These are phyloP conservation scores for Scheffersomyces parashehatae DNA, from an alignment of 1,139 yeast genomes.

Conservation along the genomic window DNA sequence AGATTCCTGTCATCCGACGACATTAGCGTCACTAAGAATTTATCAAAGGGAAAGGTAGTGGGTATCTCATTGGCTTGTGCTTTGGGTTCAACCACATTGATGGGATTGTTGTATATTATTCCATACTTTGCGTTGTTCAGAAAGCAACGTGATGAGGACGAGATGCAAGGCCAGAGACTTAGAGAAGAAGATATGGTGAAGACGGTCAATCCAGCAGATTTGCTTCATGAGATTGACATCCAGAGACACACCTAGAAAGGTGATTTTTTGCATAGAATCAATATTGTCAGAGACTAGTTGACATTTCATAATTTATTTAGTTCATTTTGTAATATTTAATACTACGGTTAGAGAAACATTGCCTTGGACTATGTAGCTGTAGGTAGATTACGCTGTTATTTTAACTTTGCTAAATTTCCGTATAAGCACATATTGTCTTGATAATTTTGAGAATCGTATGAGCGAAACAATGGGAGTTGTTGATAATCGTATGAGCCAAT, in stretches of 20 bases:
- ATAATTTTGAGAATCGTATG: too few species aligned
- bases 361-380: too few species aligned
- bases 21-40: constrained; percentile 19
- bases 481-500: too few species aligned
- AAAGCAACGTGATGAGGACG: constrained; percentile 36
- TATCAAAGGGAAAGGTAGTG: constrained; percentile 72
- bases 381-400: too few species aligned
- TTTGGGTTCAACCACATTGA: constrained; percentile 69
- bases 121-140: constrained; percentile 52
- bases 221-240: constrained; percentile 60
- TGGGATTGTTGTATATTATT: constrained; percentile 64
- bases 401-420: too few species aligned
- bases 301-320: background rate
- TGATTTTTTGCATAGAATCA: constrained; percentile 1
- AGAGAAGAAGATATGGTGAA: constrained; percentile 69
- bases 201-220: constrained; percentile 63
- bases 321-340: background rate
- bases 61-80: constrained; percentile 89
- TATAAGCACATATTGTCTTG: too few species aligned
- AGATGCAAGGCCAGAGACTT: constrained; percentile 45
- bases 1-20: constrained; percentile 42
- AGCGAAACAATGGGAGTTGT: too few species aligned
- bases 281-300: background rate
- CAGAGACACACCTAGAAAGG: constrained; percentile 25
- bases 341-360: background rate